Evolutionary conservation across 1,284 basidiomycete genomes (phyloP).

Genomic region (Ceratobasidium sp.): DNA sequence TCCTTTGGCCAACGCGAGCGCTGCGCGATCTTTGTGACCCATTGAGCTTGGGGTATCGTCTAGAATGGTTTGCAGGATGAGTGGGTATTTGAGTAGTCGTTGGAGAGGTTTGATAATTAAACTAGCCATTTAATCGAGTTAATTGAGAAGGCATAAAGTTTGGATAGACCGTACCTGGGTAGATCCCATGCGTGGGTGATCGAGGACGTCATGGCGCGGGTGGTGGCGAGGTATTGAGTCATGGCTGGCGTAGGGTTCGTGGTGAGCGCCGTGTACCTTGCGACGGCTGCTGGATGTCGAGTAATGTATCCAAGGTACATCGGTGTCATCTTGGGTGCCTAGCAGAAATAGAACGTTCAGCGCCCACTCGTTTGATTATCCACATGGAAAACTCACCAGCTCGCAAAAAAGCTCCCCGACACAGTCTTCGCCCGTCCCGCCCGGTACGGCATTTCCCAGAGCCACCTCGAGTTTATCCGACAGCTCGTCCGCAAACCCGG

Average conservation of each 20-base stretch:
- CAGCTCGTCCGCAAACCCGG: conserved; percentile 73
- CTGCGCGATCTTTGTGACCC: conserved; percentile 76
- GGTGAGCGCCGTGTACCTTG: conserved; percentile 65
- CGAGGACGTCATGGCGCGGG: conserved; percentile 70
- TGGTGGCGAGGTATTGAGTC: conserved; percentile 71
- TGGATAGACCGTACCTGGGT: conserved; percentile 82
- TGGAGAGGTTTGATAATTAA: conserved; percentile 74
- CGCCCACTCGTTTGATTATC: too few relatives aligned
- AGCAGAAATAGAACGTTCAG: too few relatives aligned
- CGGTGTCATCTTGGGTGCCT: conserved; percentile 80
- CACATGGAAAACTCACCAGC: conserved; percentile 65
- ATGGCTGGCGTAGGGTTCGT: conserved; percentile 58
- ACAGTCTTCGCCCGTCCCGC: conserved; percentile 64
- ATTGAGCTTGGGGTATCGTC: conserved; percentile 71
- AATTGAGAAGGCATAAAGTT: not conserved
- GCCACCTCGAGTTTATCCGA: conserved; percentile 64
- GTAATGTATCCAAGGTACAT: conserved; percentile 89
- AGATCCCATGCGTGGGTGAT: conserved; percentile 94
- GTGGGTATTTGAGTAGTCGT: conserved; percentile 89
- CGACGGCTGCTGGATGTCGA: conserved; percentile 77
- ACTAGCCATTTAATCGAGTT: conserved; percentile 59
- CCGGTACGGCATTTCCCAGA: conserved; percentile 55
- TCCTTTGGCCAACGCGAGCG: conserved; percentile 68
- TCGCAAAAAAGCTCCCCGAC: conserved; percentile 82
- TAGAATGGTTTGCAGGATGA: conserved; percentile 81